Evolutionary conservation across 805 yeast genomes (phyloP), one percentile per base, ranked within the genome.

Genomic region (Jamesozyma hellenica): DNA sequence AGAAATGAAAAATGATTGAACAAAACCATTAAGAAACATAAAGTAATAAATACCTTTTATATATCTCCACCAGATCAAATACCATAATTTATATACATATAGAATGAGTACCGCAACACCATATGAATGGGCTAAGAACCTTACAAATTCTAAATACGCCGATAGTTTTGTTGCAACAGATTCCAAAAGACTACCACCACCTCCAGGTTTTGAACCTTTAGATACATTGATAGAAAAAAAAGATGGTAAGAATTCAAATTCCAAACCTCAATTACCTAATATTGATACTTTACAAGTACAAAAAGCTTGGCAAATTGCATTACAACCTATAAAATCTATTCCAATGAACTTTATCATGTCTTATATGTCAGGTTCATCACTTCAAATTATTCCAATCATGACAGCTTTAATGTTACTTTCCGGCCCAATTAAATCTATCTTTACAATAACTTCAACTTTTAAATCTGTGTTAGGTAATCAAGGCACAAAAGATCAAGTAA

Each of bases 301-400:
- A 52, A 82, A 82, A 52, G 88, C 94, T 0, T 86, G 96, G 95
- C 92, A 83, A 42, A 55, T 83, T 29, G 94, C 96, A 2, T 61
- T 74, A 13, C 76, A 77, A 1, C 96, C 96, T 0, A 83, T 86
- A 2, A 90, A 87, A 56, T 63, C 73, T 23, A 71, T 92, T n/a
- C 95, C 96, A 7, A 82, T 86, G 94, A 92, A 85, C 53, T 60
- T 83, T 36, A 65, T 85, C 35, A 85, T 90, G 95, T 77, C 86
- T 44, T 92, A 85, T 59, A 84, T 90, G 85, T 77, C 95, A 0
- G 97, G 97, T 26, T 81, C 82, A 52, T 75, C 94, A 3, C 65
- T 92, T 21, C 97, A 92, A 52, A 71, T 90, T 48, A 86, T 90
- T 46, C 92, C 96, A 3, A 82, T 90, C 35, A 79, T 87, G 64